Evolutionary conservation across 2,329 filamentous ascomycete species (phyloP).

Genomic region (Davidsoniella eucalypti): DNA sequence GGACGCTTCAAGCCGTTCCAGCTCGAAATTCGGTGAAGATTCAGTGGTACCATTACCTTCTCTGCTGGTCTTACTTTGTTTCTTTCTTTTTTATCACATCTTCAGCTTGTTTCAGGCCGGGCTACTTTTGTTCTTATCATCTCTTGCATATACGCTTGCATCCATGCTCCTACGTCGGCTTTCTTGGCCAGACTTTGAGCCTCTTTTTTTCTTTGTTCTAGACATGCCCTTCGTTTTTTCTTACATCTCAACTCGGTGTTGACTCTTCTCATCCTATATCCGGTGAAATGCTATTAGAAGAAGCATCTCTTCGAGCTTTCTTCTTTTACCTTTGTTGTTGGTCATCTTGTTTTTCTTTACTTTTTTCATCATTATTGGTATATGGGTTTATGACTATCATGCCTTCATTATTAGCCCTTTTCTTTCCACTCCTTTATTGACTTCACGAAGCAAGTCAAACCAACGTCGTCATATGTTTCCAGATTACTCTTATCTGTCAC

Average conservation of each 20-base stretch:
- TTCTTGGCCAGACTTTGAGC: neutral
- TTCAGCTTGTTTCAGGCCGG: constrained; percentile 1
- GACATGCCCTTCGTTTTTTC: neutral
- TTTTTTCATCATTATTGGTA: neutral
- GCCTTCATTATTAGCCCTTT: constrained; percentile 1
- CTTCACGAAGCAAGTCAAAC: neutral
- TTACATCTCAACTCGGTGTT: constrained; percentile 10
- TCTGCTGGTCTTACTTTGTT: constrained; percentile 5
- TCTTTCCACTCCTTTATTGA: constrained; percentile 1
- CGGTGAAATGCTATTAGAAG: too few relatives aligned
- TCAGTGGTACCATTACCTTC: constrained; percentile 12
- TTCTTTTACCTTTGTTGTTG: neutral
- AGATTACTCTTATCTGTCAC: too few relatives aligned
- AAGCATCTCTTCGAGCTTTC: too few relatives aligned
- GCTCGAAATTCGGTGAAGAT: constrained; percentile 54
- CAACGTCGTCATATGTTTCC: neutral
- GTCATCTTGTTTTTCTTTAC: neutral
- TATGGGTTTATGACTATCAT: constrained; percentile 8
- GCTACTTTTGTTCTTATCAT: constrained; percentile 2
- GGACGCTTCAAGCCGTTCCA: constrained; percentile 74
- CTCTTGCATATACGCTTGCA: neutral
- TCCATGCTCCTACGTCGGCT: too few relatives aligned
- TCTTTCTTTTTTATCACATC: constrained; percentile 9
- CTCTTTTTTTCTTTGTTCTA: constrained; percentile 10
- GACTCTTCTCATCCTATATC: constrained; percentile 3